Percentiles rank a stretch among this genome's conserved stretches.
Evolutionary conservation across 352 stramenopile species (phyloP).

Genomic region (Pythium sp.): DNA sequence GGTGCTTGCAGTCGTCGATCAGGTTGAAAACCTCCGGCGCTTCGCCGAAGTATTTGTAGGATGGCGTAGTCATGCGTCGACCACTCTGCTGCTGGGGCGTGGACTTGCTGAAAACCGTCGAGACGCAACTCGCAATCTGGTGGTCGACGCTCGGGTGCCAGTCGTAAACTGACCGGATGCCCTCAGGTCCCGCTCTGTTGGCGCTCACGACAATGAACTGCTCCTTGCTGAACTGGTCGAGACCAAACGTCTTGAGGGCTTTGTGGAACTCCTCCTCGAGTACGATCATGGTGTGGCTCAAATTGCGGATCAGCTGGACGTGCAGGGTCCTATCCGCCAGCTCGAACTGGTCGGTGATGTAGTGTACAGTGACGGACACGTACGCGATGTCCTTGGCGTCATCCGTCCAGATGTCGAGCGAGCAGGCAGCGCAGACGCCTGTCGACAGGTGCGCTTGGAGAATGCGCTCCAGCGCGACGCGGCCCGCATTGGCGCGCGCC

Average conservation of each 20-base stretch:
- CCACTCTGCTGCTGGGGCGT: not conserved
- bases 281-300: not conserved
- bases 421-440: not conserved
- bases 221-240: slow-evolving; percentile 1
- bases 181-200: no score
- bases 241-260: not conserved
- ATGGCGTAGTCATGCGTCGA: not conserved
- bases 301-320: not conserved
- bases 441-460: slow-evolving; percentile 2
- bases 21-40: slow-evolving; percentile 5
- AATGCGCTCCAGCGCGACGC: not conserved
- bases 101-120: not conserved
- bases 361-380: not conserved
- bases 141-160: slow-evolving; percentile 1
- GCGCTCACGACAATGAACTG: slow-evolving; percentile 1
- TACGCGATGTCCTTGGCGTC: not conserved
- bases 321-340: not conserved
- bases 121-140: not conserved
- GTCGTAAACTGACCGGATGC: not conserved
- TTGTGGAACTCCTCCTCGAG: slow-evolving; percentile 1
- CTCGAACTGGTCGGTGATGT: not conserved
- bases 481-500: not conserved
- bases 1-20: slow-evolving; percentile 3
- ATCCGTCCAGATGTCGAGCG: not conserved
- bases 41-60: not conserved